A percentile compares a stretch with the other conserved stretches of the same genome.
These are phyloP conservation scores for Mycena latifolia DNA, from an alignment of 768 basidiomycete species.

Conservation along the genomic window DNA sequence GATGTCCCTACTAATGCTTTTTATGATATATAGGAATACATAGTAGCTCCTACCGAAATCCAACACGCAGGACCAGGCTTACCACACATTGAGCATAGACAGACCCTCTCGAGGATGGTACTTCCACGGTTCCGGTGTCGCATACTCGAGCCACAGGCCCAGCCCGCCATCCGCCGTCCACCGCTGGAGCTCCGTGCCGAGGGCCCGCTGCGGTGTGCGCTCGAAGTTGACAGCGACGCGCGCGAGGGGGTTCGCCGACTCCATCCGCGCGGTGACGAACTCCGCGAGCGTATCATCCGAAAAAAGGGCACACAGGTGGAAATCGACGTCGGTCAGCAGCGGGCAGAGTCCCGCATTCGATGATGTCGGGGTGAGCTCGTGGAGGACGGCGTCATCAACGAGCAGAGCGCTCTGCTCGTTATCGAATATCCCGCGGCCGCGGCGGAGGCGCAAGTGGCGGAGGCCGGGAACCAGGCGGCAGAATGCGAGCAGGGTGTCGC, in stretches of 20 bases:
- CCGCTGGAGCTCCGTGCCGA: neutral
- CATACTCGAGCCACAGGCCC: neutral
- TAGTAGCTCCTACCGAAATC: too few species aligned
- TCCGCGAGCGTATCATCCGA: neutral
- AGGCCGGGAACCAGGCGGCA: neutral
- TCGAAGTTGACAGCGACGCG: neutral
- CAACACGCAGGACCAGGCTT: too few species aligned
- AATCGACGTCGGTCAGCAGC: neutral
- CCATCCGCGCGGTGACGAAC: neutral
- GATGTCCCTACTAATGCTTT: too few species aligned
- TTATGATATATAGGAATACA: too few species aligned
- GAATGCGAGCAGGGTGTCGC: neutral
- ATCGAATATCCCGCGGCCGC: neutral
- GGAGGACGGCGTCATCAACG: neutral
- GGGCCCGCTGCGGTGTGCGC: neutral
- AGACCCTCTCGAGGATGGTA: neutral
- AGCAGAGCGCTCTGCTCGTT: neutral
- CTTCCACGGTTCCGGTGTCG: neutral
- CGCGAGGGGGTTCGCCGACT: neutral
- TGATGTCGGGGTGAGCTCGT: neutral
- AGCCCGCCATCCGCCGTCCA: neutral
- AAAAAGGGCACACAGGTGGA: neutral
- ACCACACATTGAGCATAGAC: too few species aligned
- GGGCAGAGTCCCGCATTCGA: neutral
- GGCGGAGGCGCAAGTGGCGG: neutral